Conservation (phyloP, 257 asterid species). For the Pogostemon cablin region DNA sequence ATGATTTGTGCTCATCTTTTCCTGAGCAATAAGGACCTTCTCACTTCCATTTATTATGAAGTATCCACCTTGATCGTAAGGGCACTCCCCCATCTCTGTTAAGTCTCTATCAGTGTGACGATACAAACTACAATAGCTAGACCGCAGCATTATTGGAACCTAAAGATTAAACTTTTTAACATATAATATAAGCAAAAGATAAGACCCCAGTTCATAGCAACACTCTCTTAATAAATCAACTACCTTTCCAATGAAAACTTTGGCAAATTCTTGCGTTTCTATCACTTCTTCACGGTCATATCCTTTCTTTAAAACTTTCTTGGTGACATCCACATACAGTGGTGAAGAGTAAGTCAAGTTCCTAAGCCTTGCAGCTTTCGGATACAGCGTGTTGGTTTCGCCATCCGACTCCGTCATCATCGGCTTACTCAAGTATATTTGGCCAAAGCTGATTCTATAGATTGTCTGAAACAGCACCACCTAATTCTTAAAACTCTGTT, state of each 20-base stretch:
- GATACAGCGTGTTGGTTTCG: constrained; percentile 85
- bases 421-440: constrained; percentile 85
- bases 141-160: constrained; percentile 92
- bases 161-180: neutral
- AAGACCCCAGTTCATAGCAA: neutral
- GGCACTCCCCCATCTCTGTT: constrained; percentile 93
- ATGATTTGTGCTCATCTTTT: constrained; percentile 93
- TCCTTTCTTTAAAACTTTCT: constrained; percentile 73
- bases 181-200: neutral
- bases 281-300: constrained; percentile 84
- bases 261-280: constrained; percentile 80
- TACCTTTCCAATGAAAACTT: constrained; percentile 93
- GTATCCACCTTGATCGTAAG: constrained; percentile 91
- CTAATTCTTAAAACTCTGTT: neutral
- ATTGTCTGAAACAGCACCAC: constrained; percentile 47
- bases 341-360: constrained; percentile 90
- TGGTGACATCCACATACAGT: constrained; percentile 73
- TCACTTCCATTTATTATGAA: constrained; percentile 88
- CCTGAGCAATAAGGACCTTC: constrained; percentile 90
- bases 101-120: constrained; percentile 80
- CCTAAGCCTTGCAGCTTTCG: constrained; percentile 90
- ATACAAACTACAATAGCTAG: constrained; percentile 81
- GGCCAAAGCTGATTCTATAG: constrained; percentile 76
- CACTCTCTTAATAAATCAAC: neutral
- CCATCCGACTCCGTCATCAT: constrained; percentile 99